Conservation (phyloP, 2,329 filamentous ascomycete species). For the Trichoderma atroviride region DNA sequence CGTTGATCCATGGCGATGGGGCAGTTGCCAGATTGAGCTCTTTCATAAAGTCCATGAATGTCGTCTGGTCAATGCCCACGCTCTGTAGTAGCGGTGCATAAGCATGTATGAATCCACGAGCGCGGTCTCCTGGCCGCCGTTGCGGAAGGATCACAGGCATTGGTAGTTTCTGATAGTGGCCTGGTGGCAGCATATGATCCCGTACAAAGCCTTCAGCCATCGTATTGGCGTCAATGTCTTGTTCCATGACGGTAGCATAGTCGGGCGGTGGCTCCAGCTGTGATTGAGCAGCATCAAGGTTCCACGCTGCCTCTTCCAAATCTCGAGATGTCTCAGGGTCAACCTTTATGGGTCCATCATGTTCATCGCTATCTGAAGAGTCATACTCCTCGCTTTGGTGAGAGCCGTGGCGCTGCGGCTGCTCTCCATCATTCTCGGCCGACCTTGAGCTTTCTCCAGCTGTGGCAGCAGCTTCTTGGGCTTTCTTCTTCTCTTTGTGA, state of each 20-base stretch:
- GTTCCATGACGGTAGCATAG: conserved; percentile 23
- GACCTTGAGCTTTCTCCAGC: conserved; percentile 17
- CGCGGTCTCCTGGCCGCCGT: conserved; percentile 50
- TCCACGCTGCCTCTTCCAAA: conserved; percentile 27
- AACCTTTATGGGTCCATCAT: background rate
- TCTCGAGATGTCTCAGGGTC: conserved; percentile 17
- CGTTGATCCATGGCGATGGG: conserved; percentile 41
- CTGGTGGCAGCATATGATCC: conserved; percentile 12
- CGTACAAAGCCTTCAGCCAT: conserved; percentile 25
- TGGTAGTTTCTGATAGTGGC: conserved; percentile 33
- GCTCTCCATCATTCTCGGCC: background rate
- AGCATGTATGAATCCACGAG: conserved; percentile 55
- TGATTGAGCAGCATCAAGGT: conserved; percentile 27
- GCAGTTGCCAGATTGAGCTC: conserved; percentile 48
- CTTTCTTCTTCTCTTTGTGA: conserved; percentile 22
- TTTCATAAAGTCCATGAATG: conserved; percentile 53
- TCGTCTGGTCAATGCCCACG: conserved; percentile 50
- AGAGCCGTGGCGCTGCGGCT: background rate
- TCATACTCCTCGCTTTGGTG: background rate
- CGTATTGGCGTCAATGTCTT: conserved; percentile 13
- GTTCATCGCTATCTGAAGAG: background rate
- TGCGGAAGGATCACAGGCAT: conserved; percentile 56
- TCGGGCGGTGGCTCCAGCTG: conserved; percentile 25
- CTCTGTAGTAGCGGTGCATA: conserved; percentile 54
- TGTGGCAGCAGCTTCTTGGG: background rate